phyloP scores from a whole-genome alignment of 345 rosid genomes.

The Melaleuca alternifolia region DNA sequence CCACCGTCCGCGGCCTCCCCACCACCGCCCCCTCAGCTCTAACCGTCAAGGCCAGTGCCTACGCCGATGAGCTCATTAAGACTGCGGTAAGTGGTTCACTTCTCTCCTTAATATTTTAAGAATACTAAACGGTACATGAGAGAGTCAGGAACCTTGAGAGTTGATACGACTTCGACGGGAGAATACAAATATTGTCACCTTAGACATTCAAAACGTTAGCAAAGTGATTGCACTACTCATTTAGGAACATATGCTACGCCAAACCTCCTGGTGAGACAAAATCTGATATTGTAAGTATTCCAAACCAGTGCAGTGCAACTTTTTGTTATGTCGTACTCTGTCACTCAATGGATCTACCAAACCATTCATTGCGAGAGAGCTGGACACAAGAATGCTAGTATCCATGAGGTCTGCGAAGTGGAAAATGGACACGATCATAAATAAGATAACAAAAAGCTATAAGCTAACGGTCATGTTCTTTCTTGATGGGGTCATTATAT shows the following conservation, averaged over 20 bases:
- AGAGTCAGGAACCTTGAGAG: not conserved
- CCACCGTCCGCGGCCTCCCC: conserved; percentile 32
- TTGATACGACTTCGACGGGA: not conserved
- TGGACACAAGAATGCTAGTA: not conserved
- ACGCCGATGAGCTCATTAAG: conserved; percentile 93
- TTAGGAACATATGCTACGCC: not conserved
- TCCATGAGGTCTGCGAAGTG: not conserved
- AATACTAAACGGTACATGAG: not conserved
- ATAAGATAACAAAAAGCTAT: not conserved
- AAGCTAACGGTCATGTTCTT: not conserved
- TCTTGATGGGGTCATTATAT: not conserved
- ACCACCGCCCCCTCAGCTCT: conserved; percentile 25
- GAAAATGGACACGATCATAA: not conserved
- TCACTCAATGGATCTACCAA: not conserved
- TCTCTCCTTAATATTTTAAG: not conserved
- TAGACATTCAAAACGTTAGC: not conserved
- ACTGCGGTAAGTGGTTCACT: conserved; percentile 57
- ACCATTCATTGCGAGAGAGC: not conserved
- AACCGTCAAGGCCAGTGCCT: conserved; percentile 58
- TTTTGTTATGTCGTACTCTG: not conserved
- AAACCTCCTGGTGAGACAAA: too few relatives aligned
- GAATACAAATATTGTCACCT: not conserved
- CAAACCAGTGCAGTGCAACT: not conserved
- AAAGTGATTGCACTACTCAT: not conserved
- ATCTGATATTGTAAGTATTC: too few relatives aligned